Conservation (phyloP, 2,329 filamentous ascomycete species). For the Pseudocercospora pini-densiflorae region DNA sequence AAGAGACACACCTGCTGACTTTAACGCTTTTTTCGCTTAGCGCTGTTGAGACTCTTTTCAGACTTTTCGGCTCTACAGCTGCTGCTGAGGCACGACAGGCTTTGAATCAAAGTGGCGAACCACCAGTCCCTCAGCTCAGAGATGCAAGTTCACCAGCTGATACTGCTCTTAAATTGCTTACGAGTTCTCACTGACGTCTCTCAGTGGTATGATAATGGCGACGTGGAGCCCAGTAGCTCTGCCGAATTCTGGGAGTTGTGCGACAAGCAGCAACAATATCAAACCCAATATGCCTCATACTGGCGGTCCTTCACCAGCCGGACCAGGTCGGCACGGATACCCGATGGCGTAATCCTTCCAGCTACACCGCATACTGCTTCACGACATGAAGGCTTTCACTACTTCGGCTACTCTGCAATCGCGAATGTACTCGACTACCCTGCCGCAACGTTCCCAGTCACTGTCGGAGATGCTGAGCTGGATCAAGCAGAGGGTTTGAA, state of each 20-base stretch:
- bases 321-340: slow-evolving; percentile 20
- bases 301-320: slow-evolving; percentile 20
- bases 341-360: slow-evolving; percentile 31
- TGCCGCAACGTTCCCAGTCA: slow-evolving; percentile 23
- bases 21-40: neutral
- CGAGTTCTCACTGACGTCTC: too few relatives aligned
- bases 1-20: too few relatives aligned
- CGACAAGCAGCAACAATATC: slow-evolving; percentile 20
- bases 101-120: slow-evolving; percentile 30
- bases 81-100: slow-evolving; percentile 21
- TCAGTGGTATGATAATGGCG: slow-evolving; percentile 21
- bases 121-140: slow-evolving; percentile 23
- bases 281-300: slow-evolving; percentile 24
- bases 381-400: slow-evolving; percentile 21
- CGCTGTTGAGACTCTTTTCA: slow-evolving; percentile 27
- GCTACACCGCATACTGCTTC: slow-evolving; percentile 24
- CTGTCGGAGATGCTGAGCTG: slow-evolving; percentile 4
- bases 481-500: neutral
- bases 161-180: too few relatives aligned
- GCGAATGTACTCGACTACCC: slow-evolving; percentile 24
- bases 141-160: neutral
- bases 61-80: slow-evolving; percentile 29
- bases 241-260: slow-evolving; percentile 31
- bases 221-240: slow-evolving; percentile 10
- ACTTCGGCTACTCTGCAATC: slow-evolving; percentile 26